Evolutionary conservation across 495 filamentous ascomycete genomes (phyloP).

Genomic region (Penicillium paxilli): DNA sequence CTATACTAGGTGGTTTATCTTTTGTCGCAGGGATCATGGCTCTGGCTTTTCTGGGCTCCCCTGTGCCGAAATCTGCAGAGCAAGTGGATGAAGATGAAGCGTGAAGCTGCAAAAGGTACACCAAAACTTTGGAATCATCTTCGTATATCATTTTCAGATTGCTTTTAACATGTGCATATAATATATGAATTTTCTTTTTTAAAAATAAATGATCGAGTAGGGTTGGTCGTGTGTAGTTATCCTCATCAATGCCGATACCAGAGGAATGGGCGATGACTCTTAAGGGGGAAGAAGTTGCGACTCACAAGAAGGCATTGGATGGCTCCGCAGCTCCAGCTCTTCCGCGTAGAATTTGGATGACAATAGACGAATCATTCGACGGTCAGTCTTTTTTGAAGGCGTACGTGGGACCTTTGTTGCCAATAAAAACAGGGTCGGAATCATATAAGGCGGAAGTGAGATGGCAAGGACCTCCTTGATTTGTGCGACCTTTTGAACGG

Average conservation of each 20-base stretch:
- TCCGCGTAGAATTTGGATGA: background rate
- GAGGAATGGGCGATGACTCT: background rate
- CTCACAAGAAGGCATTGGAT: background rate
- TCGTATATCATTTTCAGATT: too few relatives aligned
- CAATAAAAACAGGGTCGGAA: constrained; percentile 20
- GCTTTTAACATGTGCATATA: too few relatives aligned
- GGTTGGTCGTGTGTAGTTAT: too few relatives aligned
- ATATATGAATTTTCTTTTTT: too few relatives aligned
- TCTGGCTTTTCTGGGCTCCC: background rate
- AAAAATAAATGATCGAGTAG: too few relatives aligned
- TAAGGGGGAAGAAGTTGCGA: constrained; percentile 2
- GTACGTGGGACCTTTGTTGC: constrained; percentile 37
- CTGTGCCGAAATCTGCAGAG: background rate
- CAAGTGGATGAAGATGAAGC: background rate
- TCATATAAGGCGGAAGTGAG: constrained; percentile 18
- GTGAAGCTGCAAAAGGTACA: too few relatives aligned
- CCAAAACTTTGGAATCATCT: too few relatives aligned
- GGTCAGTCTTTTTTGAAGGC: constrained; percentile 38
- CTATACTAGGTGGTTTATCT: constrained; percentile 3
- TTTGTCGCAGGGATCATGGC: background rate
- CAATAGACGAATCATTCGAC: background rate
- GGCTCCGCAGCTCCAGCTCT: background rate
- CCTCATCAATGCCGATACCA: background rate
- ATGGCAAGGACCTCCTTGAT: constrained; percentile 2
- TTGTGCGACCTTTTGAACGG: background rate